These are phyloP conservation scores for Phytophthora cryptogea DNA, from an alignment of 352 stramenopile genomes.

Conservation along the genomic window DNA sequence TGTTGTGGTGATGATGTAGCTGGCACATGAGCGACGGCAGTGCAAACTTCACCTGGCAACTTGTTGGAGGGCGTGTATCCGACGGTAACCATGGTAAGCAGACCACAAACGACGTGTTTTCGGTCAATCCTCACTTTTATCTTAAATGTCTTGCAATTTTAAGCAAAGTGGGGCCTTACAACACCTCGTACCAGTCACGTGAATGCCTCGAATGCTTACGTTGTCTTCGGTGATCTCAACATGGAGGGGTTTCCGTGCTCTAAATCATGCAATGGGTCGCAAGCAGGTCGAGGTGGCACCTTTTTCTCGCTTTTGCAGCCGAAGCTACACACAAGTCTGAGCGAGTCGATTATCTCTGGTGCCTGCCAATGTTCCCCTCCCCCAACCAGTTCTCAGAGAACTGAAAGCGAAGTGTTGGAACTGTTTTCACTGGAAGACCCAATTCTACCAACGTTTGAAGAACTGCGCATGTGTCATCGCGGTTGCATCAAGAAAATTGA, in stretches of 20 bases:
- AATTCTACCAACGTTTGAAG: constrained; percentile 36
- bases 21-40: constrained; percentile 43
- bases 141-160: background rate
- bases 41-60: constrained; percentile 60
- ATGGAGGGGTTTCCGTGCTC: constrained; percentile 88
- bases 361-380: constrained; percentile 48
- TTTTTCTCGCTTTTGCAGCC: constrained; percentile 65
- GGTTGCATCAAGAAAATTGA: constrained; percentile 70
- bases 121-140: constrained; percentile 4
- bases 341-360: constrained; percentile 40
- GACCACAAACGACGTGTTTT: background rate
- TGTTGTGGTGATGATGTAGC: constrained; percentile 11
- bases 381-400: background rate
- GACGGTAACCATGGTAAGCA: constrained; percentile 69
- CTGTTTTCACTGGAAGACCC: background rate
- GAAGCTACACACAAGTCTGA: constrained; percentile 58
- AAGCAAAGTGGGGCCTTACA: constrained; percentile 74
- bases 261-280: constrained; percentile 64
- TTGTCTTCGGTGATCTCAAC: constrained; percentile 80
- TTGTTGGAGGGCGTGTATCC: constrained; percentile 51
- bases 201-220: constrained; percentile 29
- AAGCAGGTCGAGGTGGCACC: constrained; percentile 69
- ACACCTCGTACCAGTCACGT: constrained; percentile 40
- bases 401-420: background rate
- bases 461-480: constrained; percentile 65